Evolutionary conservation across 2,329 filamentous ascomycete genomes (phyloP), one percentile per base, ranked within the genome.

Genomic region (Hypoxylon sp.): DNA sequence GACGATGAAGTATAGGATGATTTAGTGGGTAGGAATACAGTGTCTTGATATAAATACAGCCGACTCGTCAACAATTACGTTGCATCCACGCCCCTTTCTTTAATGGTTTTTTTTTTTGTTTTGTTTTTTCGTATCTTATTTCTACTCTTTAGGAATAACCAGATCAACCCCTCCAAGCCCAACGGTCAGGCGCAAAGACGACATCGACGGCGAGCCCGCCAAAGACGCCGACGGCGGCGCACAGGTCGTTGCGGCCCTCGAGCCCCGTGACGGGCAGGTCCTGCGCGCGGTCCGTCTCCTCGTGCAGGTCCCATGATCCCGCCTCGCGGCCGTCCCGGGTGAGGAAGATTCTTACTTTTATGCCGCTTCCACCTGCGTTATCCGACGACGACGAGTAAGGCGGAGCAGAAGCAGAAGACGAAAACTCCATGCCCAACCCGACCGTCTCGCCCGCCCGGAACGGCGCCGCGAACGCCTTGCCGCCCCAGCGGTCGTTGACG

Each of bases 401-500:
- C n/a, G n/a, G n/a, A n/a, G n/a, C n/a, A n/a, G n/a, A n/a, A n/a
- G n/a, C 66, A 64, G 54, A 72, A 61, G 57, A 78, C 71, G 4
- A 69, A 65, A 91, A 85, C 1, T 77, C 82, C 81, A 93, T 89
- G 3, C 90, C 90, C 11, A 94, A 74, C 0, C 90, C 91, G 8
- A 91, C 80, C 4, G 84, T 86, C 66, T 91, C 84, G 13, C 88
- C 88, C 0, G 75, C 74, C n/a, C 75, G 72, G 70, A 92, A 92
- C 4, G 85, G 79, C 8, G 71, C 66, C 0, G 86, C 87, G 62
- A 93, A 93, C 53, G 85, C 79, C 61, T 84, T 83, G 15, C 91
- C 91, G 18, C 91, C 90, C 79, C 83, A 89, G 6, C 81, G 80
- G 71, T 94, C 88, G 70, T 92, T 91, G 67, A 92, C 81, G 71